Base-by-base conservation (phyloP, 495 filamentous ascomycete genomes). In the Hypoxylon intermedium region DNA sequence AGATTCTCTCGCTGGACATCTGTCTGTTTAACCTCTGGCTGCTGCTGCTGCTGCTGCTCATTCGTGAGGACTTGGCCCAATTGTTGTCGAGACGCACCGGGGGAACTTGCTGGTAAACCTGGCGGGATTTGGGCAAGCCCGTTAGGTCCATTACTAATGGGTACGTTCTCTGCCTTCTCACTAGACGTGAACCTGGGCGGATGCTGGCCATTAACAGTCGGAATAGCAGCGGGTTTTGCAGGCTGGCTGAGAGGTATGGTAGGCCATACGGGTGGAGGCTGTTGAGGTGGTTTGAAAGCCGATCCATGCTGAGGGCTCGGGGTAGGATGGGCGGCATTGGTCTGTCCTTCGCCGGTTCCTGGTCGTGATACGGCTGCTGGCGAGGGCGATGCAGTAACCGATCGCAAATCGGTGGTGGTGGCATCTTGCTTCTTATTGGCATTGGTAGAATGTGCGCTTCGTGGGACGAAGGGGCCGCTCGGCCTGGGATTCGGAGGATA, bases 401-500 rank as follows among this genome's bases (percentile, higher is more conserved):
- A 37, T 58, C 31, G 67, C 38, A 26, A 30, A 16, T 34, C 43
- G 37, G 26, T 9, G 41, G 26, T 9, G 41, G 7, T 23, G 2
- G 9, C 47, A 57, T 63, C 59, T 49, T 67, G 58, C 52, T 58
- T 60, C 26, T 47, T 53, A 41, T 26, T 38, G 0, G 37, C 13
- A 9, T 44, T 41, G 20, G 42, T 9, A 28, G 18, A 6, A 44
- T 19, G 21, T 7, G 33, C 15, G 19, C 58, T 70, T 20, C 65
- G 54, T n/a, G 67, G 31, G 30, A 36, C n/a, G 12, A 36, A 46
- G 15, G 31, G 54, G 20, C 55, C 58, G 18, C 42, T 38, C 20
- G 53, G 50, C 34, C 45, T 31, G 60, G 55, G 41, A 3, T 54
- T 12, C 23, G 44, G 61, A 7, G 60, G 56, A 33, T 69, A 69